These are phyloP conservation scores for Betula pendula DNA, from an alignment of 306 rosid species.

Conservation along the genomic window DNA sequence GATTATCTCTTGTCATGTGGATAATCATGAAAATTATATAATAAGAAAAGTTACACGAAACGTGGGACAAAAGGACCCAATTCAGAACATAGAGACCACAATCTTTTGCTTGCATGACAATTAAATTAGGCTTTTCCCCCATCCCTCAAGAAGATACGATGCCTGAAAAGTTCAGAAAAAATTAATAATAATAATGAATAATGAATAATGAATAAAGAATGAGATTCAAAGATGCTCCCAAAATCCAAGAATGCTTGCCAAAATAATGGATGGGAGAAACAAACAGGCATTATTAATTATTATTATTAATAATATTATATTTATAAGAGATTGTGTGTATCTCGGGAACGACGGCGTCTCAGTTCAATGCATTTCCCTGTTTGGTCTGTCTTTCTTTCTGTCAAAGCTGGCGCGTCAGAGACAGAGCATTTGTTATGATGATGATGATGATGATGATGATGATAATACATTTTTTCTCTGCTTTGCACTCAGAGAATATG, in stretches of 20 bases:
- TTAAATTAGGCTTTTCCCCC: too few species aligned
- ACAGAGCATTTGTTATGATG: not conserved
- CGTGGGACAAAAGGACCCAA: not conserved
- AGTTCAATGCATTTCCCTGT: conserved; percentile 40
- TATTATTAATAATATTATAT: too few species aligned
- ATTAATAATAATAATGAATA: too few species aligned
- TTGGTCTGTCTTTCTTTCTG: too few species aligned
- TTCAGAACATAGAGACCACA: too few species aligned
- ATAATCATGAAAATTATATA: too few species aligned
- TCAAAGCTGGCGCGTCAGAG: conserved; percentile 32
- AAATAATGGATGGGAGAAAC: too few species aligned
- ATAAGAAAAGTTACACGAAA: too few species aligned
- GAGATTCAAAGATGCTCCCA: conserved; percentile 35
- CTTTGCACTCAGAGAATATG: not conserved
- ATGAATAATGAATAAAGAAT: not conserved
- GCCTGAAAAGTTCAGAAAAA: not conserved
- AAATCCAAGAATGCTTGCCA: conserved; percentile 32
- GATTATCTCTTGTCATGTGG: too few species aligned
- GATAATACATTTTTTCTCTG: too few species aligned
- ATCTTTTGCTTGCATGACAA: not conserved
- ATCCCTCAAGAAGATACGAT: too few species aligned
- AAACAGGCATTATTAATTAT: too few species aligned
- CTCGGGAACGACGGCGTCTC: conserved; percentile 27
- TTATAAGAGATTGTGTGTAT: conserved; percentile 13
- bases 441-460: not conserved